Conservation (phyloP, 441 rosid genomes). For the Euphorbia schlechtendalii region DNA sequence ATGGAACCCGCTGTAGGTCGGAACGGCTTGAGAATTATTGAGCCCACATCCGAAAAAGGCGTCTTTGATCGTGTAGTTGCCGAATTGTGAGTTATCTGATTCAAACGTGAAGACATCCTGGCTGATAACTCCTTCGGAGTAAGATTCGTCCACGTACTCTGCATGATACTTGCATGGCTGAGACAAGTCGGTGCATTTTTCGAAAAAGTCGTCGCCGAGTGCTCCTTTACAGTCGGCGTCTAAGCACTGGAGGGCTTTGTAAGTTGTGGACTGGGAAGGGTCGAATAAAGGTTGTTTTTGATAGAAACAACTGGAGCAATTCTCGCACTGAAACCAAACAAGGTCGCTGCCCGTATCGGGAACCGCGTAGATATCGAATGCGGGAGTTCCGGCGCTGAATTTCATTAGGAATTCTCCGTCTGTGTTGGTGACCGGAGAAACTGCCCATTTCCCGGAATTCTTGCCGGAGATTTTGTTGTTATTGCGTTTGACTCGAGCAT, state of each 20-base stretch:
- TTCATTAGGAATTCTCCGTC: background rate
- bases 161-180: background rate
- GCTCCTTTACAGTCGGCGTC: background rate
- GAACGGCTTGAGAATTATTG: background rate
- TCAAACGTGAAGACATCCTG: background rate
- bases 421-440: background rate
- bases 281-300: background rate
- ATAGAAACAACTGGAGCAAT: background rate
- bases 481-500: background rate
- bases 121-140: background rate
- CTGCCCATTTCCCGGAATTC: background rate
- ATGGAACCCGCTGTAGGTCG: background rate
- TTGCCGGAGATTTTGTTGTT: background rate
- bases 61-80: background rate
- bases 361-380: background rate
- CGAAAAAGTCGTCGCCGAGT: background rate
- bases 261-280: background rate
- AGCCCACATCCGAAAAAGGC: constrained; percentile 5
- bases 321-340: constrained; percentile 4
- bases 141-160: background rate
- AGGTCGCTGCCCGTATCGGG: background rate
- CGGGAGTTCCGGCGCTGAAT: background rate
- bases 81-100: background rate
- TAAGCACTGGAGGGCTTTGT: background rate
- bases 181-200: background rate